phyloP scores from a whole-genome alignment of 2,329 filamentous ascomycete species.

The Endoconidiophora laricicola region DNA sequence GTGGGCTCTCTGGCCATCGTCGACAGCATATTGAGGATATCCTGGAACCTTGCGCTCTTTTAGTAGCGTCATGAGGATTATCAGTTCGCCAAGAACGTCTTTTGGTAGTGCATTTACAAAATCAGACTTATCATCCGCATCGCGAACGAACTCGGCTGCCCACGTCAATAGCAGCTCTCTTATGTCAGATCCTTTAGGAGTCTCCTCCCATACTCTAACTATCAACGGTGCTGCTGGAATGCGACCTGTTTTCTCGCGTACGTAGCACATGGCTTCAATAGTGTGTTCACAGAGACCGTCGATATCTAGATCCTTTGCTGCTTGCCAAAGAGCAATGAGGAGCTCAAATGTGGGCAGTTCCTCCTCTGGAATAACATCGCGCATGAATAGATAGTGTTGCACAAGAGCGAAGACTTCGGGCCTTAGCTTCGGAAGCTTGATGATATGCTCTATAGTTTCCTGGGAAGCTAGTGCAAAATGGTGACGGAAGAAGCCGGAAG shows the following conservation, averaged over 20 bases:
- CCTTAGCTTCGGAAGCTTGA: slow-evolving; percentile 31
- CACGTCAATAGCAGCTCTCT: slow-evolving; percentile 41
- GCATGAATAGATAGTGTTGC: slow-evolving; percentile 39
- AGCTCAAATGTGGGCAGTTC: slow-evolving; percentile 35
- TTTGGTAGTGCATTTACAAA: slow-evolving; percentile 45
- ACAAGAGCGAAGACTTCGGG: slow-evolving; percentile 36
- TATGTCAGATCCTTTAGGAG: slow-evolving; percentile 42
- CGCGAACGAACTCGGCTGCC: slow-evolving; percentile 47
- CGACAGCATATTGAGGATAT: not conserved
- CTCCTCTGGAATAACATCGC: slow-evolving; percentile 26
- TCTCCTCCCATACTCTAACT: slow-evolving; percentile 45
- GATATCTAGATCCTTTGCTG: slow-evolving; percentile 34
- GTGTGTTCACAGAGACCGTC: slow-evolving; percentile 38
- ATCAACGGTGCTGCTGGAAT: slow-evolving; percentile 43
- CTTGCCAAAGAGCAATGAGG: slow-evolving; percentile 39
- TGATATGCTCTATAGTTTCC: slow-evolving; percentile 31
- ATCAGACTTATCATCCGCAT: slow-evolving; percentile 36
- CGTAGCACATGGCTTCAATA: slow-evolving; percentile 41
- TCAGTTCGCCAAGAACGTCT: slow-evolving; percentile 44
- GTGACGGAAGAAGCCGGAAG: slow-evolving; percentile 31
- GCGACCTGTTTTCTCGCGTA: slow-evolving; percentile 31
- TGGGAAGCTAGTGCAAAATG: slow-evolving; percentile 25
- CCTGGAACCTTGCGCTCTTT: slow-evolving; percentile 17
- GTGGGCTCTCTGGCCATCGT: slow-evolving; percentile 5
- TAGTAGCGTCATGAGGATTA: slow-evolving; percentile 44